Evolutionary conservation across 1,139 yeast species (phyloP), one percentile per base, ranked within the genome.

Genomic region (Torulaspora pretoriensis): DNA sequence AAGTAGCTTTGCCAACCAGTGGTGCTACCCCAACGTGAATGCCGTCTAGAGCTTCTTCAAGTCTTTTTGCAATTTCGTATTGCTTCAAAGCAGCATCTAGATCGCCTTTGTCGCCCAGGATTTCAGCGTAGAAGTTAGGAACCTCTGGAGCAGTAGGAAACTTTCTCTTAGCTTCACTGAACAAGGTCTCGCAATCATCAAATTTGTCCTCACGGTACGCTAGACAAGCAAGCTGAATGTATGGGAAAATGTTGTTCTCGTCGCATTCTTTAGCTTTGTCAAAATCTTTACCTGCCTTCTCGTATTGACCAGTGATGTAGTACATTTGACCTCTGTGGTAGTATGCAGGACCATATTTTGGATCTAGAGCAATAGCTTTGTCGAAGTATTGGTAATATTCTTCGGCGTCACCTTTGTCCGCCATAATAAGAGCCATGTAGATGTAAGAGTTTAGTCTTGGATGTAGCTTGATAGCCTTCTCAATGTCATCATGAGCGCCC

Each of bases 81-180:
- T 89, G 92, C 65, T 80, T 80, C 49, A 80, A 69, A 49, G 98
- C 96, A 53, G 77, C 83, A 35, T 69, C 76, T 48, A 77, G 71
- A 56, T 85, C 86, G 59, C 85, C 84, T 59, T 79, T 78, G 64
- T 92, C 97, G 53, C 89, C 81, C 61, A 90, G 75, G 43, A 92
- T 83, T 71, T 92, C 98, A 63, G 97, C 98, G 63, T 82, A 88
- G 69, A 90, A 94, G 72, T 89, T 90, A 70, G 94, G 95, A 57
- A 89, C 86, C 68, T 88, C 97, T 45, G 97, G 88, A 42, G 84
- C 77, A 28, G 92, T 78, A 57, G 96, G 94, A 79, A 87, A 88
- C 64, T 75, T 76, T 66, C 76, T 73, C 61, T 80, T 80, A 37
- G 96, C 88, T 55, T 78, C 81, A 54, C 78, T 75, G 71, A 92